Conservation (phyloP, 805 yeast genomes). For the Kodamaea jinghongensis region DNA sequence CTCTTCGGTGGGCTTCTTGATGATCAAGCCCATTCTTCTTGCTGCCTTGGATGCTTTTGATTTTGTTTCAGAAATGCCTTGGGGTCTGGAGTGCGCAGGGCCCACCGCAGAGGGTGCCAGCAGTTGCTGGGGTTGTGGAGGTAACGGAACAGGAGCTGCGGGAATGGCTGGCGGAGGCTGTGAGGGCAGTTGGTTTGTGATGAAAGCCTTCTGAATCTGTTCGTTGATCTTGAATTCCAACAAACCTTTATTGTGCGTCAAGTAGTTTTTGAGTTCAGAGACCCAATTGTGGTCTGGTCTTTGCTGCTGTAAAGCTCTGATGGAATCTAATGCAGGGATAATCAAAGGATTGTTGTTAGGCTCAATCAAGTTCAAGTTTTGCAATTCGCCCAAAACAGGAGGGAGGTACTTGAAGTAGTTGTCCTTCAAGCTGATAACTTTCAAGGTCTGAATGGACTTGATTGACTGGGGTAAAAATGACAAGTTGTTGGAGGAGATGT, state of each 20-base stretch:
- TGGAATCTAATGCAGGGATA: constrained; percentile 40
- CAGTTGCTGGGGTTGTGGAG: constrained; percentile 1
- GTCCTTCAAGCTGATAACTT: constrained; percentile 58
- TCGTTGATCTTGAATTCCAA: constrained; percentile 27
- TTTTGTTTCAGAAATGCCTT: constrained; percentile 38
- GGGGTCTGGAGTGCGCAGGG: constrained; percentile 18
- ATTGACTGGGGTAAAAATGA: constrained; percentile 39
- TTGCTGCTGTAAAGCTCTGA: constrained; percentile 34
- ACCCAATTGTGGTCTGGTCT: constrained; percentile 47
- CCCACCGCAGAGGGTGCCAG: constrained; percentile 3
- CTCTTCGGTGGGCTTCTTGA: constrained; percentile 38
- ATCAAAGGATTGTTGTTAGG: constrained; percentile 61
- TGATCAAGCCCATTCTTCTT: constrained; percentile 72
- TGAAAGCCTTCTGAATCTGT: constrained; percentile 6
- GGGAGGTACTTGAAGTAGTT: constrained; percentile 58
- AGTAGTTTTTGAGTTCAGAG: constrained; percentile 36
- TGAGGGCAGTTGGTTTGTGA: constrained; percentile 9
- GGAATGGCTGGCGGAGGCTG: constrained; percentile 11
- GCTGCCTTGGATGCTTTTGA: constrained; percentile 59
- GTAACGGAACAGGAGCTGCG: constrained; percentile 3
- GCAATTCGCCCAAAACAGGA: constrained; percentile 48
- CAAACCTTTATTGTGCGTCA: constrained; percentile 31
- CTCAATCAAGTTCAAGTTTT: constrained; percentile 55
- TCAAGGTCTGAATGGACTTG: constrained; percentile 40
- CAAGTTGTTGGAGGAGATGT: constrained; percentile 57